phyloP scores from a whole-genome alignment of 164 flowering plant genomes.

The Dillenia suffruticosa region DNA sequence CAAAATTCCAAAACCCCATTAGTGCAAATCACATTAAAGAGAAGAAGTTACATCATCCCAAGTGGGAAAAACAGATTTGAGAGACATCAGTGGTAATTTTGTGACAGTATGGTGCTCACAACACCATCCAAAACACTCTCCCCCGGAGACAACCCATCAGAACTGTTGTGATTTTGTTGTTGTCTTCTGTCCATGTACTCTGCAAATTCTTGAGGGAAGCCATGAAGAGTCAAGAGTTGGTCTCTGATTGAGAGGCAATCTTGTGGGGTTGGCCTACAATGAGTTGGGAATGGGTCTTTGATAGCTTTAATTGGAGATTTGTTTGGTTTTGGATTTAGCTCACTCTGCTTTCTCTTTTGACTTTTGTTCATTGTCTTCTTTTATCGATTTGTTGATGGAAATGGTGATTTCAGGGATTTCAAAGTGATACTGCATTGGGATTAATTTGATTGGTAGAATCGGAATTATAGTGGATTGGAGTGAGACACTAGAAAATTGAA shows the following conservation, averaged over 20 bases:
- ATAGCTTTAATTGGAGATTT: constrained; percentile 4
- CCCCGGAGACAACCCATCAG: constrained; percentile 1
- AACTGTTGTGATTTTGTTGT: too few species aligned
- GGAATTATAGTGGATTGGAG: too few species aligned
- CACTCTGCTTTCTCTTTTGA: constrained; percentile 28
- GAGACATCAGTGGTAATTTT: constrained; percentile 83
- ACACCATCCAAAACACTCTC: constrained; percentile 87
- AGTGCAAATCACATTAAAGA: too few species aligned
- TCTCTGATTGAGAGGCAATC: constrained; percentile 70
- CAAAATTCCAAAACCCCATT: too few species aligned
- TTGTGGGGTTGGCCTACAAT: constrained; percentile 57
- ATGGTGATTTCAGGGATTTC: background rate
- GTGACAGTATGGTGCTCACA: constrained; percentile 64
- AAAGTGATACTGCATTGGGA: too few species aligned
- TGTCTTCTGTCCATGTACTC: constrained; percentile 35
- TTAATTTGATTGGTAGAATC: too few species aligned
- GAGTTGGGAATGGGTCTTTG: constrained; percentile 44
- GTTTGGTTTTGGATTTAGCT: constrained; percentile 7
- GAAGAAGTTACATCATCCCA: constrained; percentile 66
- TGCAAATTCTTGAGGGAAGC: constrained; percentile 75
- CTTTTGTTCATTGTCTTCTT: constrained; percentile 15
- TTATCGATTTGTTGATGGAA: background rate
- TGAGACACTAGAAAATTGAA: too few species aligned
- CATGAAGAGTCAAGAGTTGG: constrained; percentile 60
- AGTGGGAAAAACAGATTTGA: constrained; percentile 65